Evolutionary conservation across 2,329 filamentous ascomycete species (phyloP).

Genomic region (Cladosporium sp.): DNA sequence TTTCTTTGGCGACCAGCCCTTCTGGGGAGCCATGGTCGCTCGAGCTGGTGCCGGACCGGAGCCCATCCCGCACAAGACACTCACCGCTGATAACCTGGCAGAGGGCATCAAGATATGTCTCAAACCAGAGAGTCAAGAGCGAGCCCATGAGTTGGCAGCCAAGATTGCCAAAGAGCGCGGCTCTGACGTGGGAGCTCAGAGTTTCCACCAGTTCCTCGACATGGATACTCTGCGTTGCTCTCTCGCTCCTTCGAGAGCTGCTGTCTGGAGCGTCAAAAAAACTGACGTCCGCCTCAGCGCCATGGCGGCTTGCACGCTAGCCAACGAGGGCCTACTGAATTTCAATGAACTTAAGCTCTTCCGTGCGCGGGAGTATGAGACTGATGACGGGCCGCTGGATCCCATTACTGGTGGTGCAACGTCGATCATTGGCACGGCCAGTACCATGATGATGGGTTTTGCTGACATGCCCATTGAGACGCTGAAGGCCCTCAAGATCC

Average conservation of each 20-base stretch:
- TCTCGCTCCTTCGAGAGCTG: slow-evolving; percentile 59
- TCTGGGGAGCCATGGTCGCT: slow-evolving; percentile 50
- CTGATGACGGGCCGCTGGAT: slow-evolving; percentile 71
- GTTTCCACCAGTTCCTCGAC: slow-evolving; percentile 49
- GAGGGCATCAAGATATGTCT: slow-evolving; percentile 42
- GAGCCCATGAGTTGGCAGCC: slow-evolving; percentile 34
- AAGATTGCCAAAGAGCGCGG: slow-evolving; percentile 41
- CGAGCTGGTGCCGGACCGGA: slow-evolving; percentile 43
- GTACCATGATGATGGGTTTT: slow-evolving; percentile 73
- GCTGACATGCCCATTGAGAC: slow-evolving; percentile 62
- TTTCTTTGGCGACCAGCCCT: slow-evolving; percentile 53
- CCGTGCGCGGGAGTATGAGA: slow-evolving; percentile 61
- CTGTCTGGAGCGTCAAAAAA: slow-evolving; percentile 68
- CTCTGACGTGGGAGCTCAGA: slow-evolving; percentile 36
- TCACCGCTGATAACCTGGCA: slow-evolving; percentile 41
- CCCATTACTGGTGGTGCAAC: slow-evolving; percentile 71
- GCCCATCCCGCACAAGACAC: slow-evolving; percentile 41
- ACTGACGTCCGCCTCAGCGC: slow-evolving; percentile 63
- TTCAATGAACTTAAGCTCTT: slow-evolving; percentile 69
- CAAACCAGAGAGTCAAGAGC: slow-evolving; percentile 30
- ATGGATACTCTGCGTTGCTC: slow-evolving; percentile 63
- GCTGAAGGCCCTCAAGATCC: slow-evolving; percentile 42
- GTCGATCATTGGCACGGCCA: slow-evolving; percentile 75
- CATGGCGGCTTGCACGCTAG: slow-evolving; percentile 64
- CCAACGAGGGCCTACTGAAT: slow-evolving; percentile 57